Evolutionary conservation across 2,329 filamentous ascomycete genomes (phyloP), one percentile per base, ranked within the genome.

Genomic region (Zymoseptoria brevis): DNA sequence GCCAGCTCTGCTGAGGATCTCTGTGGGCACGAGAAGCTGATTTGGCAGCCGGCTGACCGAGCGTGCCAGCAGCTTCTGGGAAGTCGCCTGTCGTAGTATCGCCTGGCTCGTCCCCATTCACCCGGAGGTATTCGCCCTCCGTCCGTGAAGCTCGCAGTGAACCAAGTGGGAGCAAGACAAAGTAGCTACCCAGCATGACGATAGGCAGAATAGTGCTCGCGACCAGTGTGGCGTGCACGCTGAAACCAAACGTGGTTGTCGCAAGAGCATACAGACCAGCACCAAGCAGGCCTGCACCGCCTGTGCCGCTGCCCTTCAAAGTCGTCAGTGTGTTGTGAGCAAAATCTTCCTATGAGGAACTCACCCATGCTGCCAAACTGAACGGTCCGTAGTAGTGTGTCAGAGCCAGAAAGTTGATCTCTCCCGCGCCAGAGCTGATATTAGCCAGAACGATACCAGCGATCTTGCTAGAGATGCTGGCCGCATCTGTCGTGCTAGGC

Each of bases 331-430:
- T 41, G 4, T 41, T 49, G 11, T 19, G 21, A 11, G 8, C 29
- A 16, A 16, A 21, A 1, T 30, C n/a, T 1, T 26, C 19, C 24
- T 0, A 16, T 4, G 13, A n/a, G 6, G 8, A 8, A 16, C 29
- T 55, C 53, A 45, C 89, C 94, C 94, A 99, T 41, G 90, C 87
- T 0, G 92, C 92, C 19, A 97, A 80, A 67, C 90, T 90, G 74
- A 89, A 87, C 8, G 85, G 86, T 0, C 93, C 94, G 69, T 97
- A 97, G 76, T 88, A 96, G 72, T 97, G 93, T 13, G 93, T 96
- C 69, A 99, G 76, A 1, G 90, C 88, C 5, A 99, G 77, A 71
- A 97, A 96, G 74, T 88, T 95, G 60, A 96, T 79, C 76, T 97
- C 94, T 30, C 94, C 94, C 19, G 82, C 89, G 16, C 94, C 94